Evolutionary conservation across 139 green algal genomes (phyloP).

Genomic region (Chlamydomonas sp.): DNA sequence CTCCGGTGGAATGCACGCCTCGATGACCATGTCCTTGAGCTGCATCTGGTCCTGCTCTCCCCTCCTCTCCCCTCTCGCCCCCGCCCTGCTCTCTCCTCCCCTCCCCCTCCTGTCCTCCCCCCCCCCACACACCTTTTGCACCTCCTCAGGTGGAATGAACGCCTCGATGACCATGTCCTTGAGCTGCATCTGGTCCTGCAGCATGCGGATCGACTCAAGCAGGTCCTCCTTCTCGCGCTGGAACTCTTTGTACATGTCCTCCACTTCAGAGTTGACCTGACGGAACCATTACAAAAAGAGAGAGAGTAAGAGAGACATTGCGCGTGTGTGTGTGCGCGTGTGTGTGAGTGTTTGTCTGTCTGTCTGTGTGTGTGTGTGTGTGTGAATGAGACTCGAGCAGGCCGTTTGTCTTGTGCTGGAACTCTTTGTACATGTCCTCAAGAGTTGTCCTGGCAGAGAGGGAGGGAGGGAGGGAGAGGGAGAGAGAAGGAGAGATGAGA

Average conservation of each 20-base stretch:
- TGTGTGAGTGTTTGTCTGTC: background rate
- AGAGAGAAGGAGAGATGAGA: no score
- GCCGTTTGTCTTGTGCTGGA: constrained; percentile 62
- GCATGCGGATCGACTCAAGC: constrained; percentile 53
- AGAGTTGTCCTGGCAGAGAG: constrained; percentile 9
- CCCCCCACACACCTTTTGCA: constrained; percentile 48
- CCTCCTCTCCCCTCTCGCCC: background rate
- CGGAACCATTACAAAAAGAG: no score
- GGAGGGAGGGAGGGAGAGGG: background rate
- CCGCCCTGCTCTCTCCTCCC: background rate
- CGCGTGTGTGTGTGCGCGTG: background rate
- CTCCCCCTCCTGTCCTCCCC: constrained; percentile 15
- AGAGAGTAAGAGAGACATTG: no score
- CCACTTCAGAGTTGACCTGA: constrained; percentile 21
- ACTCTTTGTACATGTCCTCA: constrained; percentile 58
- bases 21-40: constrained; percentile 71
- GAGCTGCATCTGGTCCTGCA: constrained; percentile 70
- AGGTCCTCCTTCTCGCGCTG: constrained; percentile 65
- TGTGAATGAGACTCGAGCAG: constrained; percentile 39
- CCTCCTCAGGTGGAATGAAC: constrained; percentile 67
- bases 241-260: constrained; percentile 60
- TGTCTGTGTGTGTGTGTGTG: background rate
- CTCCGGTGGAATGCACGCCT: constrained; percentile 62
- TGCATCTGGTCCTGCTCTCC: constrained; percentile 65
- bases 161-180: constrained; percentile 73